Percentiles rank a stretch among this genome's conserved stretches.
Evolutionary conservation across 768 basidiomycete genomes (phyloP).

Genomic region (Lyophyllum semitale): DNA sequence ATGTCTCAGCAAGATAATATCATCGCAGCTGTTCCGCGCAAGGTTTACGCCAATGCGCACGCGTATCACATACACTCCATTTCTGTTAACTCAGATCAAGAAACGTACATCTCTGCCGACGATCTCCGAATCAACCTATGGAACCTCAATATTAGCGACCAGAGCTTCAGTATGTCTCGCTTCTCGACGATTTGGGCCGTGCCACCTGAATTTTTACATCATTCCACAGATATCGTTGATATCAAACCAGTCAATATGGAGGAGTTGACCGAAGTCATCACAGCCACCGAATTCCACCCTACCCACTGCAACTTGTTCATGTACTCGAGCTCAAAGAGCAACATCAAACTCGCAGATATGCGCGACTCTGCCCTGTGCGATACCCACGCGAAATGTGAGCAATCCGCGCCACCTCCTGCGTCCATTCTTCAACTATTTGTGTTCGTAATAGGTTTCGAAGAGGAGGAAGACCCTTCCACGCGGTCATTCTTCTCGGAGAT

Average conservation of each 20-base stretch:
- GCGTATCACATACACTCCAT: slow-evolving; percentile 99
- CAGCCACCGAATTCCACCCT: slow-evolving; percentile 99
- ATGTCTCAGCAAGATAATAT: slow-evolving; percentile 96
- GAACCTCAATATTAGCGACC: slow-evolving; percentile 98
- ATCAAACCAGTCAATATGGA: slow-evolving; percentile 99
- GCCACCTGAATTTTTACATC: slow-evolving; percentile 1
- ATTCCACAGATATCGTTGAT: slow-evolving; percentile 87
- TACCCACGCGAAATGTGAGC: slow-evolving; percentile 91
- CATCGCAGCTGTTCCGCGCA: slow-evolving; percentile 96
- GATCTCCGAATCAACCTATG: slow-evolving; percentile 97
- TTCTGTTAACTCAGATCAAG: slow-evolving; percentile 98
- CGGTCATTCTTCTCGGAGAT: slow-evolving; percentile 99
- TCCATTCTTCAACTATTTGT: slow-evolving; percentile 12
- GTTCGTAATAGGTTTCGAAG: slow-evolving; percentile 92
- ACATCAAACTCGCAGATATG: slow-evolving; percentile 99
- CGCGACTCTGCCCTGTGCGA: slow-evolving; percentile 97
- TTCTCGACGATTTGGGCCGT: background rate
- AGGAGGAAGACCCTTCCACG: slow-evolving; percentile 96
- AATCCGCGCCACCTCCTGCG: background rate
- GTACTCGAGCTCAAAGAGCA: slow-evolving; percentile 99
- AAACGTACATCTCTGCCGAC: slow-evolving; percentile 99
- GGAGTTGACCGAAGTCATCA: slow-evolving; percentile 98
- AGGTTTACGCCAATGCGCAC: slow-evolving; percentile 98
- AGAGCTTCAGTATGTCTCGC: slow-evolving; percentile 88
- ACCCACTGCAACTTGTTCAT: slow-evolving; percentile 97